Conservation (phyloP, 2,329 filamentous ascomycete species). For the Davidsoniella virescens region DNA sequence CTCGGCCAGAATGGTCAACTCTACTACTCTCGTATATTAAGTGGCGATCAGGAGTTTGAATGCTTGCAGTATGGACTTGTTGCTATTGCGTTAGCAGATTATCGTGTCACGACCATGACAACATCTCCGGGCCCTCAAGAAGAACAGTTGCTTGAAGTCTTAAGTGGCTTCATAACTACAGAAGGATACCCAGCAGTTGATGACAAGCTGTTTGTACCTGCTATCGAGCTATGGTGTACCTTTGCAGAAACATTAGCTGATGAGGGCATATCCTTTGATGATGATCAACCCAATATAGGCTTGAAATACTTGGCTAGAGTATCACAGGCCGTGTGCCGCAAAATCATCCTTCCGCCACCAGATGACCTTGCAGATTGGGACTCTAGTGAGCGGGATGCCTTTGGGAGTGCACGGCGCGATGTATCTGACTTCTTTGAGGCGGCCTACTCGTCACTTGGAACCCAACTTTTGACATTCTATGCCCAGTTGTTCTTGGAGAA, state of each 20-base stretch:
- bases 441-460: constrained; percentile 45
- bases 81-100: constrained; percentile 52
- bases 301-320: constrained; percentile 24
- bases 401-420: constrained; percentile 59
- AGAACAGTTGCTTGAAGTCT: constrained; percentile 35
- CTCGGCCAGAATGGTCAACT: constrained; percentile 41
- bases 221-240: constrained; percentile 67
- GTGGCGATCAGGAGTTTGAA: constrained; percentile 47
- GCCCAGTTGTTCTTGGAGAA: constrained; percentile 33
- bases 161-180: constrained; percentile 50
- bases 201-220: constrained; percentile 57
- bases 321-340: constrained; percentile 50
- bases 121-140: constrained; percentile 32
- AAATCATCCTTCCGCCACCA: constrained; percentile 49
- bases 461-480: constrained; percentile 39
- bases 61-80: constrained; percentile 49
- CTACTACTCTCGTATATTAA: constrained; percentile 37
- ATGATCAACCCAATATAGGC: constrained; percentile 22
- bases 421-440: constrained; percentile 64
- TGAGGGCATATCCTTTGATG: constrained; percentile 34
- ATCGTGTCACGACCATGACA: constrained; percentile 44
- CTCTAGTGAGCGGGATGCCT: constrained; percentile 48
- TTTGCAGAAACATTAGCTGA: constrained; percentile 56
- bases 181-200: constrained; percentile 53
- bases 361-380: constrained; percentile 50